These are phyloP conservation scores for Xylaria telfairii DNA, from an alignment of 495 filamentous ascomycete genomes.

Conservation along the genomic window DNA sequence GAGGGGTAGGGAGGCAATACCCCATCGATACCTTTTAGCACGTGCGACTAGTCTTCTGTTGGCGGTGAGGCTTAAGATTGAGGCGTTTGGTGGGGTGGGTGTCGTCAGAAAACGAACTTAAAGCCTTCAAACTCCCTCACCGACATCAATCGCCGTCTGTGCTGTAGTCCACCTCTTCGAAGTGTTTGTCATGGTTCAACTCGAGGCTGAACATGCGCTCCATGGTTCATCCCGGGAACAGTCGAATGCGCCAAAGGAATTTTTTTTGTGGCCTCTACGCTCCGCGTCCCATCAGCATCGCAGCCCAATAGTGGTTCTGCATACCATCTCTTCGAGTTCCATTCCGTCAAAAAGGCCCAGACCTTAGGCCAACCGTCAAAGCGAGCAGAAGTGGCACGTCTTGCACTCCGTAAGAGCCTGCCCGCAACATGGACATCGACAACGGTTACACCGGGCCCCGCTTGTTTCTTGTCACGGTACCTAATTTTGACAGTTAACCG, in stretches of 20 bases:
- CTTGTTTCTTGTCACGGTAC: constrained; percentile 8
- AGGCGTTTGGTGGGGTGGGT: constrained; percentile 4
- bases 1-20: neutral
- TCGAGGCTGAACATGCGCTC: neutral
- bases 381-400: neutral
- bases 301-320: neutral
- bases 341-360: constrained; percentile 4
- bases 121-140: neutral
- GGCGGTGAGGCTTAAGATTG: neutral
- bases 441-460: constrained; percentile 5
- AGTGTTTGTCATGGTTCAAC: neutral
- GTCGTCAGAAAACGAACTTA: constrained; percentile 8
- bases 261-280: neutral
- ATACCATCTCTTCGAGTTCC: constrained; percentile 2
- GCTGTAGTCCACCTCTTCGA: neutral
- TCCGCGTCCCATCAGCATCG: neutral
- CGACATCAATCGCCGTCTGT: constrained; percentile 2
- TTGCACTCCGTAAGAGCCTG: neutral
- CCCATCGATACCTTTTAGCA: neutral
- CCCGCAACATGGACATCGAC: constrained; percentile 4
- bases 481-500: constrained; percentile 12
- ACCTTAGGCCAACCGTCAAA: constrained; percentile 6
- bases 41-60: neutral
- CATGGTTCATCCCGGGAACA: neutral
- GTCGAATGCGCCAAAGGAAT: neutral